Base-by-base conservation (phyloP, 2,329 filamentous ascomycete genomes). In the Nemania abortiva region DNA sequence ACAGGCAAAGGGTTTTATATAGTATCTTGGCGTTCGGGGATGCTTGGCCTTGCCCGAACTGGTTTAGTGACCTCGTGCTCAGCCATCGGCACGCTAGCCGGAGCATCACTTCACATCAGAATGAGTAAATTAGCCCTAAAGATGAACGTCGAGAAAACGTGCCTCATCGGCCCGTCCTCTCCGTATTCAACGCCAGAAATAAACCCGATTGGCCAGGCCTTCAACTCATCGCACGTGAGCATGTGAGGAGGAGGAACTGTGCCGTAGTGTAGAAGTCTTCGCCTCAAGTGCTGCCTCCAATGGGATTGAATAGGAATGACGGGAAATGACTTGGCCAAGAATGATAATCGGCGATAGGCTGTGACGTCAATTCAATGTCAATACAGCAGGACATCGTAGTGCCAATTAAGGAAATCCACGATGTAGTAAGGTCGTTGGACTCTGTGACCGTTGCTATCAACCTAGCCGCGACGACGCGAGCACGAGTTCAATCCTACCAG, bases 41-140 rank as follows among this genome's bases (percentile, higher is more conserved):
- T 22, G 18, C 65, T 63, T 68, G 39, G 49, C 37, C 20, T 22
- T 45, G 9, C 63, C 58, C 13, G 31, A 69, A 63, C 20, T 7
- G 27, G 67, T 37, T 52, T 69, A 69, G 63, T 13, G 37, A 6
- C 24, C 29, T 45, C 37, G 29, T 66, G 39, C 67, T 69, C 58
- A 63, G 67, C 67, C 63, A 42, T 55, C 58, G 59, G 67, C 10
- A 52, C 47, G 7, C 56, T 39, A 29, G 18, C 63, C 63, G 57
- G 58, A 47, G 59, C 54, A 15, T 18, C 54, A 47, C 42, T 39
- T 22, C 27, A 27, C 47, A 42, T 52, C 22, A 24, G n/a, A 47
- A 27, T 34, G 22, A 37, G 47, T 31, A n/a, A 65, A 11, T 64
- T 52, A 62, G 57, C 56, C 50, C 59, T 58, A 37, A 13, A 5